Conservation (phyloP, 2,329 filamentous ascomycete genomes). For the Botrytis pseudocinerea region DNA sequence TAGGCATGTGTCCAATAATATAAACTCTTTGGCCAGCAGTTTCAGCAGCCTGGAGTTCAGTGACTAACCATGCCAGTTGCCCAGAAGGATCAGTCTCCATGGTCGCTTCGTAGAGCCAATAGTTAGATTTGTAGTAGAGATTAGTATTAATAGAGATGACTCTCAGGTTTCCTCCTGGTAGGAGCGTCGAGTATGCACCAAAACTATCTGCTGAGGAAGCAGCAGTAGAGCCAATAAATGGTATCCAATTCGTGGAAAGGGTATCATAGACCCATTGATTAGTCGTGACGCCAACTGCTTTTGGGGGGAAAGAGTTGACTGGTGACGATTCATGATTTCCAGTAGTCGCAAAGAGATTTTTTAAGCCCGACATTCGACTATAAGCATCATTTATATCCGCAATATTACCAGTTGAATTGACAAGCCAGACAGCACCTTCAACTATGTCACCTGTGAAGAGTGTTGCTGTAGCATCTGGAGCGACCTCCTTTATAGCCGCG, state of each 20-base stretch:
- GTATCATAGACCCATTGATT: conserved; percentile 45
- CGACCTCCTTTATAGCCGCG: conserved; percentile 42
- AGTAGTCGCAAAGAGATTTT: conserved; percentile 42
- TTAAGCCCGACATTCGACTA: conserved; percentile 39
- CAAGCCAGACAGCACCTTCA: conserved; percentile 44
- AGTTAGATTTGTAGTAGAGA: conserved; percentile 47
- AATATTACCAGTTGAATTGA: conserved; percentile 38
- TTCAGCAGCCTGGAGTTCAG: conserved; percentile 44
- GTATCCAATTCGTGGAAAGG: conserved; percentile 41
- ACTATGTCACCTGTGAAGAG: conserved; percentile 47
- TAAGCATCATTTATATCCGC: conserved; percentile 44
- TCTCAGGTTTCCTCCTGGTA: conserved; percentile 39
- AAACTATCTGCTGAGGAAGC: conserved; percentile 37
- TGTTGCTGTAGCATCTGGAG: conserved; percentile 38
- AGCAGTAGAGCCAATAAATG: conserved; percentile 40
- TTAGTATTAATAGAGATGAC: conserved; percentile 48
- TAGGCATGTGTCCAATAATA: conserved; percentile 42
- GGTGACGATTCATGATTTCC: conserved; percentile 46
- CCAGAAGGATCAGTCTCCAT: conserved; percentile 44
- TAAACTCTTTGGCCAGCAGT: conserved; percentile 43
- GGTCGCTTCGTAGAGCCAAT: conserved; percentile 43
- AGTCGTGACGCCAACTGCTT: conserved; percentile 30
- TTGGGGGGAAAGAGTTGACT: conserved; percentile 42
- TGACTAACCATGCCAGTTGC: conserved; percentile 44
- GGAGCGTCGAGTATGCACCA: conserved; percentile 43